phyloP scores from a whole-genome alignment of 139 green algal genomes.

The Coelastrella sp. region DNA sequence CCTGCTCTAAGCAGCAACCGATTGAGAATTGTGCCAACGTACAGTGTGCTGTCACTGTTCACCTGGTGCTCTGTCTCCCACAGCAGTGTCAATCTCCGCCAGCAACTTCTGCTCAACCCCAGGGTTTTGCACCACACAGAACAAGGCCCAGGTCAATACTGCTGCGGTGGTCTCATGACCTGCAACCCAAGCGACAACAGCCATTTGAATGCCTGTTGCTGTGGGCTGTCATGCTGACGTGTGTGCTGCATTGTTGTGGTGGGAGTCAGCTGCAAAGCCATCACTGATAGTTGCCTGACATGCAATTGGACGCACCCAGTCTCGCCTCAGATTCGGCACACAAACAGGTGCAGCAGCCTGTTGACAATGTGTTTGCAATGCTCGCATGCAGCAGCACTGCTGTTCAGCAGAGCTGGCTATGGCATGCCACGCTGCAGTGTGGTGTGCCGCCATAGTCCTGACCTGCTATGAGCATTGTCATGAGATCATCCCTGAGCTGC shows the following conservation, averaged over 20 bases:
- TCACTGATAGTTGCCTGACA: too few relatives aligned
- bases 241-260: too few relatives aligned
- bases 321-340: neutral
- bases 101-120: slow-evolving; percentile 72
- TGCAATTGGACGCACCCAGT: too few relatives aligned
- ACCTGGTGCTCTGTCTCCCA: slow-evolving; percentile 76
- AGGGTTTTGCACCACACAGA: slow-evolving; percentile 75
- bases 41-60: neutral
- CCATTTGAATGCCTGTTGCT: neutral
- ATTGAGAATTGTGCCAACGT: neutral
- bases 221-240: too few relatives aligned
- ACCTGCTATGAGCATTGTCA: slow-evolving; percentile 88
- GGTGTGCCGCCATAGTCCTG: neutral
- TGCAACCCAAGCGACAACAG: neutral
- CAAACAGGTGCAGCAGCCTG: neutral
- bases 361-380: neutral
- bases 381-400: neutral
- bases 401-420: neutral
- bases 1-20: neutral
- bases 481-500: slow-evolving; percentile 98
- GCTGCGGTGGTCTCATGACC: slow-evolving; percentile 97
- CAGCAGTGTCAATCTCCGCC: slow-evolving; percentile 81
- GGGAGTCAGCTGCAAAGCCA: too few relatives aligned
- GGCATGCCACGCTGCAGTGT: too few relatives aligned
- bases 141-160: slow-evolving; percentile 91